Base-by-base conservation (phyloP, 2,329 filamentous ascomycete species). In the Penicillium freii region DNA sequence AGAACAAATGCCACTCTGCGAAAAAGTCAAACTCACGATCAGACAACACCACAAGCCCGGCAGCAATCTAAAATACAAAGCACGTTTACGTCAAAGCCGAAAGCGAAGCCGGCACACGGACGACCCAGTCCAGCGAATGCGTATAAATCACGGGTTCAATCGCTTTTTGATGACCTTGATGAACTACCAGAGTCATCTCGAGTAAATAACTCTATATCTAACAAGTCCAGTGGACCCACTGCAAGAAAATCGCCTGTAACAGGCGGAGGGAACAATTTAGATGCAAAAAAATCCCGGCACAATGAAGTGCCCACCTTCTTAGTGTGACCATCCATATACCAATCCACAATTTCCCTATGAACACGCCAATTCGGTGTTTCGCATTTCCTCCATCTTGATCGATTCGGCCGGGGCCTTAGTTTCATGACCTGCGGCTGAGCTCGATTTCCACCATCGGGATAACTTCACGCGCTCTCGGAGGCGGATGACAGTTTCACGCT, bases 291-390 rank as follows among this genome's bases (percentile, higher is more conserved):
- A 62, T 71, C 73, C 33, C 70, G 73, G 43, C 70, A 77, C 38
- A 75, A 73, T 56, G 74, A 78, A 65, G 75, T 79, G 44, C 77
- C 77, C 38, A 78, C 74, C 48, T 79, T 78, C 67, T 56, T 78
- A 44, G 58, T 75, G 34, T 77, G 69, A 76, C 54, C 13, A 47
- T 44, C 15, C 48, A 42, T 39, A 7, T n/a, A 39, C 8, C 42
- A 51, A 42, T 23, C 23, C 51, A 54, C 31, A 52, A 40, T 42
- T 36, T 49, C 40, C 44, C 47, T 57, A 43, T 19, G 15, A 52
- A 25, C 21, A 45, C 7, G 21, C 47, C 36, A 29, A 31, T 44
- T 23, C 31, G 25, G 51, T n/a, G 36, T 38, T 55, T 44, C 42
- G 13, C 13, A 36, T 42, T 34, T 55, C 50, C 10, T 53, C 34